These are phyloP conservation scores for Pyricularia pennisetigena DNA, from an alignment of 2,329 filamentous ascomycete species.

Conservation along the genomic window DNA sequence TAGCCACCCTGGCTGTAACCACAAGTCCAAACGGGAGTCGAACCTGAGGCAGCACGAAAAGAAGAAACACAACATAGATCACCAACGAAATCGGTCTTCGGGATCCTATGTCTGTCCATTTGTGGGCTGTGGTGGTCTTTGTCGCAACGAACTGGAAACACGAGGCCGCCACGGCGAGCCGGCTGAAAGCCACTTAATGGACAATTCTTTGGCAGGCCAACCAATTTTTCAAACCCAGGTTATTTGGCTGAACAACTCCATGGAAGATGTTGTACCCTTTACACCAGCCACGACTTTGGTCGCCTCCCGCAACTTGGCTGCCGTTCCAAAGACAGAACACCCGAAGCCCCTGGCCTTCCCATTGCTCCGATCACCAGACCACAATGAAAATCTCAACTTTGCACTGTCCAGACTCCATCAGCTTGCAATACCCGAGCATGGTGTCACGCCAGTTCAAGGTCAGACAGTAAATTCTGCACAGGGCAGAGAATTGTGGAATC, in stretches of 20 bases:
- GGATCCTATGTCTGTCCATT: background rate
- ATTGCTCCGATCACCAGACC: background rate
- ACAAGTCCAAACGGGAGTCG: constrained; percentile 66
- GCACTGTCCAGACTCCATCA: background rate
- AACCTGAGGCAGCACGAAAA: constrained; percentile 87
- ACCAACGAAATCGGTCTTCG: constrained; percentile 62
- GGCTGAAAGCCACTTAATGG: background rate
- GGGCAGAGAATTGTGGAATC: background rate
- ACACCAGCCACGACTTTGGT: background rate
- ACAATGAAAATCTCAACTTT: background rate
- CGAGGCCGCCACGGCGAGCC: background rate
- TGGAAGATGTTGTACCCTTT: background rate
- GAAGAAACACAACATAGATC: constrained; percentile 65
- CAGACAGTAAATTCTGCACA: background rate
- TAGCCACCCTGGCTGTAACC: constrained; percentile 54
- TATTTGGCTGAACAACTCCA: background rate
- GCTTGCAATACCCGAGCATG: background rate
- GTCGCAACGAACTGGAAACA: background rate
- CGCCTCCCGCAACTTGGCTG: background rate
- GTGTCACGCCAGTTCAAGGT: background rate
- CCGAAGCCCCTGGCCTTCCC: background rate
- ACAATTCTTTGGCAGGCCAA: background rate
- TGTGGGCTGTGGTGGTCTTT: background rate
- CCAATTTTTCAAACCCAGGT: background rate
- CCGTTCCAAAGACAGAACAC: background rate